Conservation (phyloP, 768 basidiomycete genomes). For the Mycena latifolia region DNA sequence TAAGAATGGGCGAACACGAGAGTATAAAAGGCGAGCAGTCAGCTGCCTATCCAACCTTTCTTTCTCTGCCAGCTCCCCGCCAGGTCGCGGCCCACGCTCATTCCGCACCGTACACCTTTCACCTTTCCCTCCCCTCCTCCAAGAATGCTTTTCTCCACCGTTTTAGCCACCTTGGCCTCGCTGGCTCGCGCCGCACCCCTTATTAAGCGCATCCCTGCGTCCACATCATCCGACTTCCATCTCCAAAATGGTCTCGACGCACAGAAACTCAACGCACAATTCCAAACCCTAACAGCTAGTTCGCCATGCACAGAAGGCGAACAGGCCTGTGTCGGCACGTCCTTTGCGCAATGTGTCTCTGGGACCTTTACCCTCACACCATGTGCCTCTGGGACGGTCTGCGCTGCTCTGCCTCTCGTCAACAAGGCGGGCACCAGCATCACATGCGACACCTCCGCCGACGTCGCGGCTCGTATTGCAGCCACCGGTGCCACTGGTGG, state of each 20-base stretch:
- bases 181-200: conserved; percentile 49
- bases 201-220: conserved; percentile 57
- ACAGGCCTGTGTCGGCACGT: conserved; percentile 56
- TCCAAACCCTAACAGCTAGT: conserved; percentile 49
- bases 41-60: not conserved
- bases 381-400: conserved; percentile 47
- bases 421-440: conserved; percentile 56
- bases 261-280: conserved; percentile 54
- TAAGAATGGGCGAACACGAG: not conserved
- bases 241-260: conserved; percentile 54
- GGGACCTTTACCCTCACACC: conserved; percentile 50
- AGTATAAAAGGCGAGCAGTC: not conserved
- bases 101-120: conserved; percentile 6
- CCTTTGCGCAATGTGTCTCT: conserved; percentile 64
- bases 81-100: conserved; percentile 19
- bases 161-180: conserved; percentile 48
- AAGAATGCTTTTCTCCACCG: conserved; percentile 8
- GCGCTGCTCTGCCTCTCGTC: conserved; percentile 58
- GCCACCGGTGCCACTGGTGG: conserved; percentile 22
- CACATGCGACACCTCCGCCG: conserved; percentile 52
- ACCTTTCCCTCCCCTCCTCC: not conserved
- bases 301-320: conserved; percentile 57
- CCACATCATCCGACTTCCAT: conserved; percentile 43
- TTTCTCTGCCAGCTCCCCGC: no score
- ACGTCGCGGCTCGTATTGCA: conserved; percentile 51